A percentile compares a stretch with the other conserved stretches of the same genome.
phyloP scores from a whole-genome alignment of 2,329 filamentous ascomycete species.

The Leptographium lundbergii region DNA sequence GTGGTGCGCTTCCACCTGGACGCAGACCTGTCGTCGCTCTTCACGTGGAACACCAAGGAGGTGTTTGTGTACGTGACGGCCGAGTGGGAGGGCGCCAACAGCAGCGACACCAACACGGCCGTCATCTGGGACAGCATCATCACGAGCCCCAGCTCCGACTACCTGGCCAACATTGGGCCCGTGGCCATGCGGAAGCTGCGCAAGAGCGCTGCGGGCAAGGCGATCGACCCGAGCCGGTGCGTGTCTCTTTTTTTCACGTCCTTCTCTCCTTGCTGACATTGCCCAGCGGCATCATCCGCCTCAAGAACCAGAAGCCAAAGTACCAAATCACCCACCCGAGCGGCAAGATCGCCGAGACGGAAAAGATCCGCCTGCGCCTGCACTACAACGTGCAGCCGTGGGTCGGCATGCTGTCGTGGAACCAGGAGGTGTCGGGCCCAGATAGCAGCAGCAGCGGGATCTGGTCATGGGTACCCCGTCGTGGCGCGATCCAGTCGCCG shows the following conservation, averaged over 20 bases:
- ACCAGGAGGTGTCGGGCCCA: constrained; percentile 30
- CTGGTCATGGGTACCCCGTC: constrained; percentile 5
- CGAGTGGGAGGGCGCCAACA: constrained; percentile 39
- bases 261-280: not conserved
- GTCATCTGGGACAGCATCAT: constrained; percentile 97
- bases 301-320: constrained; percentile 82
- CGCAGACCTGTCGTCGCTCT: constrained; percentile 79
- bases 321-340: constrained; percentile 92
- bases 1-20: constrained; percentile 88
- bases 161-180: constrained; percentile 48
- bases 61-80: constrained; percentile 94
- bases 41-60: constrained; percentile 99
- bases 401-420: constrained; percentile 84
- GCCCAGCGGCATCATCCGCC: constrained; percentile 54
- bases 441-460: not conserved
- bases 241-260: constrained; percentile 8
- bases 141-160: constrained; percentile 54
- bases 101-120: constrained; percentile 50
- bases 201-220: constrained; percentile 46
- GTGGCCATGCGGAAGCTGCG: constrained; percentile 49
- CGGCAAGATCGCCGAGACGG: constrained; percentile 60
- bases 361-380: constrained; percentile 65
- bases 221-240: constrained; percentile 44
- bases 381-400: constrained; percentile 98
- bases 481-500: constrained; percentile 8